phyloP scores from a whole-genome alignment of 2,329 filamentous ascomycete genomes.

The Fusarium ramigenum region DNA sequence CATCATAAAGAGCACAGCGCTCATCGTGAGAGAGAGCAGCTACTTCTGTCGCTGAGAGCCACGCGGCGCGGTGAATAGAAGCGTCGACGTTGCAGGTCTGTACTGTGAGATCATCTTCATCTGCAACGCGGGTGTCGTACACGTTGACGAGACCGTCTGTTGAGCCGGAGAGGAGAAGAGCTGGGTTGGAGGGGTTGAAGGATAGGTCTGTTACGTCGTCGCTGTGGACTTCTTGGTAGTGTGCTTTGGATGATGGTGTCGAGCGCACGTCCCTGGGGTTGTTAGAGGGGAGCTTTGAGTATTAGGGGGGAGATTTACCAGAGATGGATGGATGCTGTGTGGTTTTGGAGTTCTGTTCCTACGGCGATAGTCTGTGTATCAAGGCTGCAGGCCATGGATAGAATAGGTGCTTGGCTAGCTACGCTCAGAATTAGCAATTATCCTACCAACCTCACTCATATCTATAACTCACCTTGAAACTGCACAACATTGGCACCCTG shows the following conservation, averaged over 20 bases:
- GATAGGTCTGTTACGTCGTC: constrained; percentile 70
- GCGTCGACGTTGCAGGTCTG: constrained; percentile 82
- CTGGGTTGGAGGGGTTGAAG: constrained; percentile 68
- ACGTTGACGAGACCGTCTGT: constrained; percentile 84
- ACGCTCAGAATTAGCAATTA: not conserved
- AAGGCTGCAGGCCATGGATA: constrained; percentile 71
- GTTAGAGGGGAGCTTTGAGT: not conserved
- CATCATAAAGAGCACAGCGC: constrained; percentile 76
- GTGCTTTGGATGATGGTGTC: constrained; percentile 56
- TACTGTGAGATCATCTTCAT: constrained; percentile 81
- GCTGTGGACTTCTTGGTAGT: constrained; percentile 72
- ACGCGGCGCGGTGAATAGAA: constrained; percentile 79
- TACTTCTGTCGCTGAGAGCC: constrained; percentile 70
- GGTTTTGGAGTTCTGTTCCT: constrained; percentile 76
- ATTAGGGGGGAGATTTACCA: constrained; percentile 57
- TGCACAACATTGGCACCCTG: constrained; percentile 55
- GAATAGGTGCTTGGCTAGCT: constrained; percentile 63
- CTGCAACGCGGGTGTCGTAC: constrained; percentile 74
- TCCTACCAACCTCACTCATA: not conserved
- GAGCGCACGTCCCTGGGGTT: constrained; percentile 65
- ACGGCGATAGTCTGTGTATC: constrained; percentile 70
- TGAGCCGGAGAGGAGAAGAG: constrained; percentile 76
- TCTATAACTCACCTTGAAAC: constrained; percentile 52
- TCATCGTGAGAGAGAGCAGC: constrained; percentile 83
- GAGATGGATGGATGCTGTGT: constrained; percentile 68